Base-by-base conservation (phyloP, 2,329 filamentous ascomycete genomes). In the Aureobasidium sp. region DNA sequence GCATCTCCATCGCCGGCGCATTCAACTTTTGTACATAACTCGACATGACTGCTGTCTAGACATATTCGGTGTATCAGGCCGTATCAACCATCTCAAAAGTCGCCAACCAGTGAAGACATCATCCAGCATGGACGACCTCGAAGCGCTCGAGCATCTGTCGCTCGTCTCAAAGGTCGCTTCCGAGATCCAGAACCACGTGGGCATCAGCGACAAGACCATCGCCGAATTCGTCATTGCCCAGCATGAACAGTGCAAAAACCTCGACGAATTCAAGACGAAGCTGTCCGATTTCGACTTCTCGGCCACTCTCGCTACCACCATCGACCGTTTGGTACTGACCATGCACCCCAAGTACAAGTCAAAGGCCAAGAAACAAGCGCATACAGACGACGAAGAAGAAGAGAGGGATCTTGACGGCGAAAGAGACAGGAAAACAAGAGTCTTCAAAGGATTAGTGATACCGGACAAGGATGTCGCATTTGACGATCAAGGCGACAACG, bases 221-320 rank as follows among this genome's bases (percentile, higher is more conserved):
- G 92, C 94, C 67, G 94, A 99, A 74, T 99, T 96, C 71, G 85
- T 99, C 69, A 96, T 99, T 70, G 89, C 89, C 63, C 88, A 96
- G 71, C 90, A 95, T 68, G 75, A 87, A 71, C 84, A 92, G 81
- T 88, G 85, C 77, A 81, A 79, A 55, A 82, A 81, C 29, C 79
- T 89, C 60, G 74, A 81, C 57, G 85, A 88, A 29, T 99, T 97
- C 77, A 88, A 88, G 76, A 78, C 79, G 65, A 84, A 84, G 70
- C 80, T 97, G 65, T 83, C 86, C 66, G 83, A 80, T 31, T 85
- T 95, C 74, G 91, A 87, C 45, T 95, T 96, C 65, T 90, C 92
- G 0, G 81, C 84, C 60, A 96, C 89, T 75, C 77, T 99, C 67
- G 82, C 96, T 60, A 90, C 96, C 71, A 96, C 90, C 71, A 84